Evolutionary conservation across 371 early-diverging fungal genomes (phyloP).

Genomic region (Chytridium lagenaria): DNA sequence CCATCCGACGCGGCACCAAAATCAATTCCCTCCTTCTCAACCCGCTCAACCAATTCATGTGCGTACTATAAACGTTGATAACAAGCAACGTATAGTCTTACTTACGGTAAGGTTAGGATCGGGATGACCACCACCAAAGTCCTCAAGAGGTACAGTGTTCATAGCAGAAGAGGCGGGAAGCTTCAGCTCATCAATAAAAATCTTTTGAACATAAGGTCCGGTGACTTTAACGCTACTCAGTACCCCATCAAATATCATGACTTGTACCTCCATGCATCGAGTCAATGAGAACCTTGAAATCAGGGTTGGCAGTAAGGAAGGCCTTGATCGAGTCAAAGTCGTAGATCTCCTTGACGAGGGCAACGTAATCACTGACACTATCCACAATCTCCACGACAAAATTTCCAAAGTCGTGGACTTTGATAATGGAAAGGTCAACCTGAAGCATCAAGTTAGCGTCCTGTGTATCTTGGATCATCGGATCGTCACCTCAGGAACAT

Average conservation of each 20-base stretch:
- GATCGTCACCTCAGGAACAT: conserved; percentile 68
- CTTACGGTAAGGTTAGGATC: conserved; percentile 92
- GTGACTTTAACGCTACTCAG: conserved; percentile 67
- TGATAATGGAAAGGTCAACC: conserved; percentile 80
- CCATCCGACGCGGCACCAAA: conserved; percentile 92
- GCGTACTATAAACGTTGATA: conserved; percentile 68
- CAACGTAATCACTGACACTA: conserved; percentile 86
- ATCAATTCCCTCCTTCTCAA: conserved; percentile 74
- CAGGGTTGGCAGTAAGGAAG: conserved; percentile 63
- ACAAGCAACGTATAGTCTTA: conserved; percentile 14
- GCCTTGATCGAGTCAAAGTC: conserved; percentile 76
- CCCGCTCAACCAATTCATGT: conserved; percentile 90
- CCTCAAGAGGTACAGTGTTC: conserved; percentile 81
- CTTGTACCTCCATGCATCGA: conserved; percentile 86
- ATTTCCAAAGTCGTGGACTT: conserved; percentile 52
- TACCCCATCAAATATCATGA: neutral
- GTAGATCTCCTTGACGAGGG: conserved; percentile 87
- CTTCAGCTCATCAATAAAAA: conserved; percentile 90
- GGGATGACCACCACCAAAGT: conserved; percentile 95
- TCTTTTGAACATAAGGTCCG: conserved; percentile 87
- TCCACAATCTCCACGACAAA: conserved; percentile 84
- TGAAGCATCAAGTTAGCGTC: conserved; percentile 19
- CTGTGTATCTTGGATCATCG: neutral
- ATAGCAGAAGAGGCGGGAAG: conserved; percentile 80
- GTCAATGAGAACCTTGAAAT: conserved; percentile 91